Evolutionary conservation across 2,329 filamentous ascomycete genomes (phyloP).

Genomic region (Ceratocystis smalleyi): DNA sequence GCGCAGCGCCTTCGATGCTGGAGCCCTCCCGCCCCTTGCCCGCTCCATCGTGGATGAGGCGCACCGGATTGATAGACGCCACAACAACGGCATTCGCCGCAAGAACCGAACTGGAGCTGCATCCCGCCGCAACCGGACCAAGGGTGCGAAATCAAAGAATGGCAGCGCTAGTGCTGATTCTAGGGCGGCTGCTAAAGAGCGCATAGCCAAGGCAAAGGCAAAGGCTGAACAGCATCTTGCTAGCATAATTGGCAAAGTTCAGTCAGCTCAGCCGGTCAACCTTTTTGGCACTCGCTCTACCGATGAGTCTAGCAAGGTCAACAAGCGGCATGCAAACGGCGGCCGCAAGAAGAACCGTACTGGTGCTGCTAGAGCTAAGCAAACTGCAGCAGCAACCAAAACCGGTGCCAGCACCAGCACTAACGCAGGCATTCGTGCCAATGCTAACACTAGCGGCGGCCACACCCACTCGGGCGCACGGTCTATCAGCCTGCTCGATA

Average conservation of each 20-base stretch:
- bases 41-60: slow-evolving; percentile 3
- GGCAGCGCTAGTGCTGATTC: no score
- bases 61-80: neutral
- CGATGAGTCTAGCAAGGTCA: no score
- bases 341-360: neutral
- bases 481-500: neutral
- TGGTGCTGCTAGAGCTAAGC: neutral
- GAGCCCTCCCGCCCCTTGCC: neutral
- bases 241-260: no score
- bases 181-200: no score
- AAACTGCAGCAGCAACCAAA: neutral
- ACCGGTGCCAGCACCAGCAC: neutral
- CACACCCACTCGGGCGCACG: neutral
- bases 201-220: neutral
- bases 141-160: no score
- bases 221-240: neutral
- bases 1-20: neutral
- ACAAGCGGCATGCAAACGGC: neutral
- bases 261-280: no score
- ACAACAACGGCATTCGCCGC: neutral
- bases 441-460: neutral
- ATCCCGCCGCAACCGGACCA: no score
- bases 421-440: neutral
- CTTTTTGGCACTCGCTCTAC: no score
- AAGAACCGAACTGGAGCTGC: neutral